Evolutionary conservation across 139 green algal species (phyloP), one percentile per base, ranked within the genome.

Genomic region (Spirogloea muscicola): DNA sequence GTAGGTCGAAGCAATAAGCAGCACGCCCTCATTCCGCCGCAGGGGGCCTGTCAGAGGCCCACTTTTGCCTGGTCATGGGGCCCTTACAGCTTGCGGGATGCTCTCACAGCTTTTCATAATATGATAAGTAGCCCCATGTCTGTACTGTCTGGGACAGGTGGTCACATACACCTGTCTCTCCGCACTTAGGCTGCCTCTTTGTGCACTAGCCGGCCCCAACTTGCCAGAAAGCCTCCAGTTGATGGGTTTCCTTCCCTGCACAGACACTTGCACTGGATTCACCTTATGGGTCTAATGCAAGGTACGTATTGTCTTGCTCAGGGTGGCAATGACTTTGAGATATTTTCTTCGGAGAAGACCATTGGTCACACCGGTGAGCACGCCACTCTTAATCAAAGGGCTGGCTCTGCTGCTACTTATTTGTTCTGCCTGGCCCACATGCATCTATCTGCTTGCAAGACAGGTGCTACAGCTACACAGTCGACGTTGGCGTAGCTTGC

Each of bases 251-350:
- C n/a, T n/a, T n/a, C n/a, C n/a, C n/a, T 52, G 44, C 16, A 52
- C 44, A 16, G 44, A 16, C 16, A 16, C 16, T 16, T 52, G 13
- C 44, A 16, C 44, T 52, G 44, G 16, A 13, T 52, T 52, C 44
- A 52, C 44, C 13, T 52, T 13, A 52, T 16, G 16, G 44, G 13
- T 16, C 16, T 52, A 52, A 52, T 27, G 16, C 16, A 27, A 27
- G 13, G 44, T 16, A 52, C 13, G 16, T 16, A n/a, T n/a, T n/a
- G n/a, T n/a, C 38, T 64, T 76, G 25, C 66, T 6, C 89, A 95
- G 91, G 95, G 95, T 7, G 95, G 95, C 55, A 99, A 99, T 77
- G 95, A 99, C 74, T 92, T 91, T 75, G 95, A 99, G 79, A 99
- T 99, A 66, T 99, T 93, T 74, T 77, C 38, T 2, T 91, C 80